Conservation (phyloP, 345 rosid species). For the Pugionium dolabratum region DNA sequence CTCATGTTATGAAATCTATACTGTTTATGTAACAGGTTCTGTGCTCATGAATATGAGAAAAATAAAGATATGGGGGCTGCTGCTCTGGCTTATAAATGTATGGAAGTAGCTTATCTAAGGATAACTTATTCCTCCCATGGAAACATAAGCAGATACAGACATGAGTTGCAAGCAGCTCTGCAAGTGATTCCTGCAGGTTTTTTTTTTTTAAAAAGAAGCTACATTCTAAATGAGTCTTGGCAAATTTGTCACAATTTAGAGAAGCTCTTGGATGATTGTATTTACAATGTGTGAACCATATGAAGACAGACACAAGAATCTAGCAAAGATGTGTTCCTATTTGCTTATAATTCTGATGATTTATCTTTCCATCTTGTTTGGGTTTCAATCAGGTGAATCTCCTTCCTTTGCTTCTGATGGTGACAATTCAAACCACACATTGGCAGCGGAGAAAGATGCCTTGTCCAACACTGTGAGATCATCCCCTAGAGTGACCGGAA, state of each 20-base stretch:
- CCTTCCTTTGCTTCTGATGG: conserved; percentile 95
- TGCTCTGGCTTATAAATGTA: conserved; percentile 95
- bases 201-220: background rate
- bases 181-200: conserved; percentile 82
- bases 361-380: conserved; percentile 16
- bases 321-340: background rate
- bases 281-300: conserved; percentile 11
- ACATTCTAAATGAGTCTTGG: conserved; percentile 4
- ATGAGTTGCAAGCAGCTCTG: conserved; percentile 67
- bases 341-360: conserved; percentile 20
- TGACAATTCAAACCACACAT: conserved; percentile 70
- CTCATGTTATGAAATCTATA: conserved; percentile 1
- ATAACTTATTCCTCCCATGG: conserved; percentile 68
- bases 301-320: conserved; percentile 2
- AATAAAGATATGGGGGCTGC: conserved; percentile 87
- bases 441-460: conserved; percentile 60
- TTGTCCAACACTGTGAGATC: conserved; percentile 61
- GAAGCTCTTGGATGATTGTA: conserved; percentile 16
- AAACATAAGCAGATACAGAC: conserved; percentile 62
- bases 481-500: conserved; percentile 70
- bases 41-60: conserved; percentile 94
- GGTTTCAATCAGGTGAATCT: conserved; percentile 67
- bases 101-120: conserved; percentile 95
- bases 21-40: conserved; percentile 59
- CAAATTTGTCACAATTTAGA: background rate